phyloP scores from a whole-genome alignment of 371 early-diverging fungal genomes.

The Homolaphlyctis polyrhiza region DNA sequence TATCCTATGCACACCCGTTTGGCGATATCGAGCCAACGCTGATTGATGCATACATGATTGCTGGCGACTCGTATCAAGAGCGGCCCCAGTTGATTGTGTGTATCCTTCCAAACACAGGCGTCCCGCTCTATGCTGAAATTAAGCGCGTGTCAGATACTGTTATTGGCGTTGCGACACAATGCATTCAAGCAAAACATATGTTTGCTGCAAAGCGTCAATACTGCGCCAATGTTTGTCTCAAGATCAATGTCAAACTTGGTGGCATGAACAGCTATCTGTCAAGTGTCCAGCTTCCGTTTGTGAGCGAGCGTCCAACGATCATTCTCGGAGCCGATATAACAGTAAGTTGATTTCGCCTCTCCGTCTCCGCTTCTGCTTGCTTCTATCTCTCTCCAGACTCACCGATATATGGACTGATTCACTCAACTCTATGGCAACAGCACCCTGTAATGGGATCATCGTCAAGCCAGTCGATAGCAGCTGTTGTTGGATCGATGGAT shows the following conservation, averaged over 20 bases:
- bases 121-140: constrained; percentile 86
- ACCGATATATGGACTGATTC: background rate
- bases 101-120: constrained; percentile 81
- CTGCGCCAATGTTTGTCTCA: constrained; percentile 60
- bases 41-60: constrained; percentile 69
- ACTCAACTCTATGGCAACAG: no score
- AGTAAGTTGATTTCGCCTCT: constrained; percentile 12
- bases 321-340: constrained; percentile 96
- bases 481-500: constrained; percentile 87
- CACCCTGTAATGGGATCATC: constrained; percentile 68
- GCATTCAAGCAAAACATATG: constrained; percentile 77
- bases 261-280: constrained; percentile 49
- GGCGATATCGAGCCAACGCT: constrained; percentile 62
- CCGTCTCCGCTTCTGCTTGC: no score
- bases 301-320: constrained; percentile 73
- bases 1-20: constrained; percentile 61
- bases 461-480: constrained; percentile 81
- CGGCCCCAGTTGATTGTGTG: constrained; percentile 75
- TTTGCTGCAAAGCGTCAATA: constrained; percentile 63
- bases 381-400: background rate
- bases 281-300: constrained; percentile 54
- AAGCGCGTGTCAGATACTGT: constrained; percentile 92
- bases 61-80: constrained; percentile 51
- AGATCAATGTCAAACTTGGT: constrained; percentile 54
- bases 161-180: constrained; percentile 88